These are phyloP conservation scores for Psilocybe mexicana DNA, from an alignment of 1,284 basidiomycete species.

Conservation along the genomic window DNA sequence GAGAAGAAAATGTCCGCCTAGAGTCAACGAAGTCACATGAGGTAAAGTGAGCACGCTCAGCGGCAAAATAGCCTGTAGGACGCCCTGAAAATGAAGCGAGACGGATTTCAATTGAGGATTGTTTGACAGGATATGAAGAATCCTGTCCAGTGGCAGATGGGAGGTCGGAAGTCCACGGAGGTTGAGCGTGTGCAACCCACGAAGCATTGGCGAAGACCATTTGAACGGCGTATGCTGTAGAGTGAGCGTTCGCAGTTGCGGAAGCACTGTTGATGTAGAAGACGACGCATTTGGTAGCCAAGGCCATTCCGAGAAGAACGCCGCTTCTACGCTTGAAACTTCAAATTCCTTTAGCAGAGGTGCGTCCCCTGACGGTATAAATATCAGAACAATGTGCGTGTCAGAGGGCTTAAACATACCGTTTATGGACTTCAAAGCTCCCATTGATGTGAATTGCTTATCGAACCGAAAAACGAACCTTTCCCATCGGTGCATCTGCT, in stretches of 20 bases:
- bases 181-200: slow-evolving; percentile 55
- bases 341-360: slow-evolving; percentile 74
- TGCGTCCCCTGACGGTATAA: slow-evolving; percentile 52
- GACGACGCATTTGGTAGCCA: slow-evolving; percentile 58
- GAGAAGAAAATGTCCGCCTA: slow-evolving; percentile 70
- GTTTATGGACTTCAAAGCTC: slow-evolving; percentile 65
- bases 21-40: slow-evolving; percentile 50
- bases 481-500: slow-evolving; percentile 79
- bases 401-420: slow-evolving; percentile 43
- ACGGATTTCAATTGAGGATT: slow-evolving; percentile 58
- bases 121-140: slow-evolving; percentile 57
- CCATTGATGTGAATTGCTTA: slow-evolving; percentile 68
- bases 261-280: slow-evolving; percentile 36
- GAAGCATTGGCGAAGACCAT: slow-evolving; percentile 69
- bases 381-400: slow-evolving; percentile 8
- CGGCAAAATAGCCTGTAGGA: slow-evolving; percentile 62
- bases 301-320: slow-evolving; percentile 62
- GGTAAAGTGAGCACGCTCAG: slow-evolving; percentile 50
- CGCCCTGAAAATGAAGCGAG: slow-evolving; percentile 58
- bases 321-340: slow-evolving; percentile 66
- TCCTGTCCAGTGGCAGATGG: slow-evolving; percentile 63
- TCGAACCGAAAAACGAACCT: slow-evolving; percentile 78
- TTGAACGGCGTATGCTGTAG: slow-evolving; percentile 73
- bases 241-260: slow-evolving; percentile 53
- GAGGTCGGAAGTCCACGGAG: slow-evolving; percentile 64